A percentile compares a stretch with the other conserved stretches of the same genome.
Evolutionary conservation across 1,284 basidiomycete species (phyloP).

Genomic region (Ceratobasidium sp.): DNA sequence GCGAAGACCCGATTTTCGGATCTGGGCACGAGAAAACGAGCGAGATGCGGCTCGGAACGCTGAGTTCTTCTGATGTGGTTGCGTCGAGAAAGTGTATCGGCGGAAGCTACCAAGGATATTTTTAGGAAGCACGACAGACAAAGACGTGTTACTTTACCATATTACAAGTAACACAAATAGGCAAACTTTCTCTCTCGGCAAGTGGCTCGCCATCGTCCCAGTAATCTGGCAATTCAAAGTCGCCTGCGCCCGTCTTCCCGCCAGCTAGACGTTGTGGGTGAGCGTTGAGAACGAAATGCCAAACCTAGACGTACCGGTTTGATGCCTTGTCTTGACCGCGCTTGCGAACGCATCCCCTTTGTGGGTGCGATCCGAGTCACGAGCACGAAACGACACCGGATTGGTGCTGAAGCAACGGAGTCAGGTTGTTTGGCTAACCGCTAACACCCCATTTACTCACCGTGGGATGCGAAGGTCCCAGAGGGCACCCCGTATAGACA

Average conservation of each 20-base stretch:
- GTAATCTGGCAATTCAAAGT: slow-evolving; percentile 85
- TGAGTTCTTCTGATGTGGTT: slow-evolving; percentile 69
- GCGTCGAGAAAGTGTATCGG: slow-evolving; percentile 77
- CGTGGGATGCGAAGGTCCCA: slow-evolving; percentile 82
- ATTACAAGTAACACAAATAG: slow-evolving; percentile 80
- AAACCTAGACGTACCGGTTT: slow-evolving; percentile 13
- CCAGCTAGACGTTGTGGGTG: slow-evolving; percentile 12
- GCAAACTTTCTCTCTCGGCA: slow-evolving; percentile 71
- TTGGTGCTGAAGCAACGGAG: slow-evolving; percentile 16
- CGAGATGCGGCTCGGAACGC: slow-evolving; percentile 66
- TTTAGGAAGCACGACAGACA: not conserved
- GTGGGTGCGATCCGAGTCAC: slow-evolving; percentile 43
- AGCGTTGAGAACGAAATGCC: not conserved
- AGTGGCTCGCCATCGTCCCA: slow-evolving; percentile 84
- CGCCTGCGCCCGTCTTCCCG: slow-evolving; percentile 61
- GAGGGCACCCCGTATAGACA: slow-evolving; percentile 78
- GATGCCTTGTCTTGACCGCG: slow-evolving; percentile 37
- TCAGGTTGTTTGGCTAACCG: slow-evolving; percentile 23
- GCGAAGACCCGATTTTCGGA: slow-evolving; percentile 48
- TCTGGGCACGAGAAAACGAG: slow-evolving; percentile 70
- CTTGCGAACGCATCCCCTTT: slow-evolving; percentile 51
- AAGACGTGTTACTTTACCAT: slow-evolving; percentile 61
- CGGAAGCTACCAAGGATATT: slow-evolving; percentile 60
- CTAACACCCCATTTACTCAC: slow-evolving; percentile 73
- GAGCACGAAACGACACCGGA: slow-evolving; percentile 40